These are phyloP conservation scores for Russula sp. DNA, from an alignment of 768 basidiomycete species.

Conservation along the genomic window DNA sequence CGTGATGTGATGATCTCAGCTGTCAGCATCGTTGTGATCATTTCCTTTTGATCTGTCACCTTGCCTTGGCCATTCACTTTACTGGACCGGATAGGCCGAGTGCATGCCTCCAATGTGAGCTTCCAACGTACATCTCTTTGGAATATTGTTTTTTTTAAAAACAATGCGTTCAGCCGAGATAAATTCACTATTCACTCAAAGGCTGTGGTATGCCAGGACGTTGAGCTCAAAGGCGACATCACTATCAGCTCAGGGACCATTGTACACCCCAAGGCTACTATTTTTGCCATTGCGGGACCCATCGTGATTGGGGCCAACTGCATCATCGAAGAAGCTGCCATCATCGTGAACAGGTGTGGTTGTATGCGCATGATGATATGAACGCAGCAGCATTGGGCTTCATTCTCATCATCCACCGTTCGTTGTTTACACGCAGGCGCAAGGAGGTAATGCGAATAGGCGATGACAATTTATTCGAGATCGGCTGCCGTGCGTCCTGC, in stretches of 20 bases:
- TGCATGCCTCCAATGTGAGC: slow-evolving; percentile 31
- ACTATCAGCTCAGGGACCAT: slow-evolving; percentile 89
- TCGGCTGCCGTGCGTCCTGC: slow-evolving; percentile 74
- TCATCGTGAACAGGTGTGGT: slow-evolving; percentile 79
- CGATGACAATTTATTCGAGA: slow-evolving; percentile 91
- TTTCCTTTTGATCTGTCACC: slow-evolving; percentile 16
- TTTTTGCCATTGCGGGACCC: slow-evolving; percentile 86
- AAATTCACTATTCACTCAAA: slow-evolving; percentile 89
- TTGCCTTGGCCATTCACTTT: background rate
- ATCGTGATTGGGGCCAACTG: slow-evolving; percentile 87
- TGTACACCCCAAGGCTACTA: slow-evolving; percentile 91
- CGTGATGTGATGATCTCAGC: background rate
- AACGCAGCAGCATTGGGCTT: background rate
- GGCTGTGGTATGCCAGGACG: slow-evolving; percentile 89
- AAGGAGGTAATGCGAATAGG: slow-evolving; percentile 93
- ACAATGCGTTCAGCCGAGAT: slow-evolving; percentile 58
- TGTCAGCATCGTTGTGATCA: background rate
- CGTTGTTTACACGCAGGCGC: slow-evolving; percentile 39
- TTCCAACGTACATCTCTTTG: background rate
- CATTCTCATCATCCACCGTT: slow-evolving; percentile 6
- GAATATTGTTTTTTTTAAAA: background rate
- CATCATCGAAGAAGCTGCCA: slow-evolving; percentile 87
- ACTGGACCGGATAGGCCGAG: background rate
- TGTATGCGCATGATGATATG: slow-evolving; percentile 15
- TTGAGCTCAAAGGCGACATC: slow-evolving; percentile 91